These are phyloP conservation scores for Leptographium procerum DNA, from an alignment of 2,329 filamentous ascomycete genomes.

Conservation along the genomic window DNA sequence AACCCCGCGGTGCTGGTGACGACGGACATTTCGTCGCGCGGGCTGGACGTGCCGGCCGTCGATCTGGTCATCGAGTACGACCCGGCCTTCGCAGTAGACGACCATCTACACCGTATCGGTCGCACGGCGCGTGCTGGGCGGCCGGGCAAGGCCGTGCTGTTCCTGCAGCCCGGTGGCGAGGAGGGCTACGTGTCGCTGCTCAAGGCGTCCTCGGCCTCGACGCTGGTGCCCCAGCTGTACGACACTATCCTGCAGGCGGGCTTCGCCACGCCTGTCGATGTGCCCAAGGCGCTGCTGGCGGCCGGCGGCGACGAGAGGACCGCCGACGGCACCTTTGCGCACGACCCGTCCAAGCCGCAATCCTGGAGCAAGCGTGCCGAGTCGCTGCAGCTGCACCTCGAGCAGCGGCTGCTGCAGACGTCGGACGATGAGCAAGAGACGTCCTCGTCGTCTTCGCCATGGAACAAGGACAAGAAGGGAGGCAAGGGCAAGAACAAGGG, in stretches of 20 bases:
- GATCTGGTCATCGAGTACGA: conserved; percentile 95
- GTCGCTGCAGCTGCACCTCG: conserved; percentile 46
- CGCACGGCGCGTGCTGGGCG: conserved; percentile 89
- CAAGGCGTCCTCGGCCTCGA: conserved; percentile 18
- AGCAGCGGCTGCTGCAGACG: conserved; percentile 40
- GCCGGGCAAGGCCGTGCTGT: conserved; percentile 75
- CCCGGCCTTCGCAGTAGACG: conserved; percentile 82
- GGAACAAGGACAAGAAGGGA: conserved; percentile 16
- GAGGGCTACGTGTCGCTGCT: conserved; percentile 80
- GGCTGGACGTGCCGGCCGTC: conserved; percentile 88
- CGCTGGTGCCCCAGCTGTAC: conserved; percentile 31
- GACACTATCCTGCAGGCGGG: conserved; percentile 53
- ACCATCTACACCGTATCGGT: conserved; percentile 90
- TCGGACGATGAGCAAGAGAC: neutral
- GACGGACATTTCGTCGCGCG: conserved; percentile 90
- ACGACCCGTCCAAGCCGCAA: conserved; percentile 23
- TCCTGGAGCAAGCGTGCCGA: conserved; percentile 35
- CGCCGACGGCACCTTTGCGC: conserved; percentile 23
- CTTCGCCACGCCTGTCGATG: conserved; percentile 46
- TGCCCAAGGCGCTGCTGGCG: conserved; percentile 34
- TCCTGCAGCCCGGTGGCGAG: conserved; percentile 81
- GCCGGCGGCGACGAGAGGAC: conserved; percentile 49
- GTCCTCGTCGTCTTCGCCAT: neutral
- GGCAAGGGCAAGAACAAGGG: conserved; percentile 14
- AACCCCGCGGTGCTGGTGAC: conserved; percentile 77